Conservation (phyloP, 2,329 filamentous ascomycete species). For the Ilyonectria destructans region DNA sequence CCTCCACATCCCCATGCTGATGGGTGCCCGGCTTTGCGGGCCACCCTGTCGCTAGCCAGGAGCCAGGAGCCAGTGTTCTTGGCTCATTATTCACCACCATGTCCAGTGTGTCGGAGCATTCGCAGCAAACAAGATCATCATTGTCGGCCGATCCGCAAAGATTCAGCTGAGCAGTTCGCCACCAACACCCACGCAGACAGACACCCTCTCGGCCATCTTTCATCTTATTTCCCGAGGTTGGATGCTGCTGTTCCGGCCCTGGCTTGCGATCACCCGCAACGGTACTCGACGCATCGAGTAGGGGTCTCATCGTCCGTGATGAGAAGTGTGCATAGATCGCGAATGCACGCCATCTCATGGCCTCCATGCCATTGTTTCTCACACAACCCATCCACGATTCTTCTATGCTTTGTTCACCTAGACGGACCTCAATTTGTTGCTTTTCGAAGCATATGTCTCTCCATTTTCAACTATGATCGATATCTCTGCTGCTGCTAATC, state of each 20-base stretch:
- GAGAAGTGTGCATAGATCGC: constrained; percentile 11
- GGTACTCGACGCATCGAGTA: neutral
- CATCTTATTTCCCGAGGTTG: neutral
- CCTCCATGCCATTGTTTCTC: neutral
- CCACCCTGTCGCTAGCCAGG: constrained; percentile 32
- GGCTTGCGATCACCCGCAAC: neutral
- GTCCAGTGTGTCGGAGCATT: neutral
- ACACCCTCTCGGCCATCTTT: constrained; percentile 6
- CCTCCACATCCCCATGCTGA: constrained; percentile 33
- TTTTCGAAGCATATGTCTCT: neutral
- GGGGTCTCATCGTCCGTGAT: neutral
- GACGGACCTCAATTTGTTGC: neutral
- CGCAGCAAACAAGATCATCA: constrained; percentile 9
- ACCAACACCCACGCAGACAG: neutral
- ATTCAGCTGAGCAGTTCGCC: neutral
- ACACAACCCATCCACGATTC: neutral
- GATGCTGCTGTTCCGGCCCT: neutral
- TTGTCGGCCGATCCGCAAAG: constrained; percentile 3
- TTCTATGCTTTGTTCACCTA: neutral
- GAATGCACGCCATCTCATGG: constrained; percentile 26
- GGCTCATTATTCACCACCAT: constrained; percentile 1
- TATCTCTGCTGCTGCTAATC: neutral
- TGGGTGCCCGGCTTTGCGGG: constrained; percentile 44
- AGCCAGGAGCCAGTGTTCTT: neutral
- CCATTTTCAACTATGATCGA: neutral